phyloP scores from a whole-genome alignment of 495 filamentous ascomycete genomes.

The Xylaria nigripes region DNA sequence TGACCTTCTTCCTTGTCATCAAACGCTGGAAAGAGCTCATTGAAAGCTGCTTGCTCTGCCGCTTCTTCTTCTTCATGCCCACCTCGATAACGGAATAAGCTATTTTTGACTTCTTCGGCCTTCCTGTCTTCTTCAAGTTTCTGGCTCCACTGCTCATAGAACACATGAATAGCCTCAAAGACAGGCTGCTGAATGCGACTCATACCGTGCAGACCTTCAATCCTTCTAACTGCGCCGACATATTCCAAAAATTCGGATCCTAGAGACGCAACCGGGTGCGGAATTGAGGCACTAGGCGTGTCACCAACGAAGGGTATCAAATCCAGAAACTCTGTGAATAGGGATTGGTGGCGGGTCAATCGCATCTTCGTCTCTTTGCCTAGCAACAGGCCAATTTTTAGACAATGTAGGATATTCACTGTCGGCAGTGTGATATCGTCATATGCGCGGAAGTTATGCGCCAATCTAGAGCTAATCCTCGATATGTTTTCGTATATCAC shows the following conservation, averaged over 20 bases:
- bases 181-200: slow-evolving; percentile 32
- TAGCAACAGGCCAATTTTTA: slow-evolving; percentile 68
- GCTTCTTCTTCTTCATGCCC: slow-evolving; percentile 64
- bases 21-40: slow-evolving; percentile 72
- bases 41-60: slow-evolving; percentile 66
- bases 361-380: slow-evolving; percentile 31
- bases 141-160: slow-evolving; percentile 71
- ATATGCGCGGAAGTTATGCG: slow-evolving; percentile 60
- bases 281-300: slow-evolving; percentile 16
- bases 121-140: slow-evolving; percentile 65
- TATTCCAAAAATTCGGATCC: slow-evolving; percentile 41
- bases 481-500: slow-evolving; percentile 64
- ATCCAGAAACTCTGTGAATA: slow-evolving; percentile 35
- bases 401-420: slow-evolving; percentile 70
- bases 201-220: slow-evolving; percentile 31
- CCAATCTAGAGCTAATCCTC: slow-evolving; percentile 58
- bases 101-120: slow-evolving; percentile 58
- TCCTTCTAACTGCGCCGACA: slow-evolving; percentile 28
- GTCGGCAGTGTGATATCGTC: slow-evolving; percentile 75
- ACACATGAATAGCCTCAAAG: slow-evolving; percentile 51
- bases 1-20: slow-evolving; percentile 40
- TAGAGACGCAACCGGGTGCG: slow-evolving; percentile 27
- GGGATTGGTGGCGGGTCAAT: slow-evolving; percentile 17
- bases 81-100: slow-evolving; percentile 75
- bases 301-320: slow-evolving; percentile 60